Base-by-base conservation (phyloP, 23 red algal species). In the Cyanidioschyzon merolae region DNA sequence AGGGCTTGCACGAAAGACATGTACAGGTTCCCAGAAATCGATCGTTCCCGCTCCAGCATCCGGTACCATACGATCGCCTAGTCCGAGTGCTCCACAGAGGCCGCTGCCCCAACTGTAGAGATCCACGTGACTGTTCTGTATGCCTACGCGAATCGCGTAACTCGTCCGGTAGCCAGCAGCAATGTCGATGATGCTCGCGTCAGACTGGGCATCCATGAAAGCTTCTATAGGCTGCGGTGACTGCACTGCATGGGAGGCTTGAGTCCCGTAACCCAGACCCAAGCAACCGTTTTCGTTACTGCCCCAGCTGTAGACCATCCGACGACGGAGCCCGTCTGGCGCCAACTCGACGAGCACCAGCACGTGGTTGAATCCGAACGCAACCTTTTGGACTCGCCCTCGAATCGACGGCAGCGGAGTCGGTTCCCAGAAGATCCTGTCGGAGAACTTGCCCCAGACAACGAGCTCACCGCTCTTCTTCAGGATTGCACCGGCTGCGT, bases 71-170 rank as follows among this genome's bases (percentile, higher is more conserved):
- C 63, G 21, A 27, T 71, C 63, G 12, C 63, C 63, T 35, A 71
- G 12, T 32, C 63, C 63, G 16, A 71, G 63, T 7, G 63, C 63
- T 7, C 63, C 63, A 27, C 63, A 32, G n/a, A 71, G 63, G 16
- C 63, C 63, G 29, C 63, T 32, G 12, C 63, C 63, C 63, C 63
- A 71, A 71, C 63, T 71, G 63, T 71, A 71, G 12, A 71, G 63
- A 35, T 71, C 2, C 32, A 32, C 32, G 2, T 7, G 32, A 35
- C 63, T 7, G 63, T 15, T 35, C n/a, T 25, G n/a, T 3, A 35
- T 27, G 63, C 30, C 32, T 7, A 3, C 3, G 12, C n/a, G 21
- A 7, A 71, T 7, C 29, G 63, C 63, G 30, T 71, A 71, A 35
- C 63, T 71, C n/a, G 63, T 71, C 32, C 32, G 21, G 63, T 32